Percentiles rank a stretch among this genome's conserved stretches.
Evolutionary conservation across 495 filamentous ascomycete species (phyloP).

Genomic region (Hypoxylon fragiforme): DNA sequence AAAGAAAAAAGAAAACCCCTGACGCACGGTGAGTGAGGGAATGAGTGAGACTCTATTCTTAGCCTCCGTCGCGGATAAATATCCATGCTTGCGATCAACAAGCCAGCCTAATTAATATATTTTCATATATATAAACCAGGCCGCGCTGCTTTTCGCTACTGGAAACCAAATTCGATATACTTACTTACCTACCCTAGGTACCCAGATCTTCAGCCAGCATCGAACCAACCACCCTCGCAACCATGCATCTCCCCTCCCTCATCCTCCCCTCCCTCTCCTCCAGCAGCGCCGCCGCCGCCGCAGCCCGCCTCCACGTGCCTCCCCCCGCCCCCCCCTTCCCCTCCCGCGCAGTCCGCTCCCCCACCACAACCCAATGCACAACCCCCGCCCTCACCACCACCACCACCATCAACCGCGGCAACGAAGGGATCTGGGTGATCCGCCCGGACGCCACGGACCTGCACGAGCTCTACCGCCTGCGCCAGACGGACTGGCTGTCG

Average conservation of each 20-base stretch:
- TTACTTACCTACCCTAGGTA: too few species aligned
- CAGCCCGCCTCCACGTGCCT: conserved; percentile 21
- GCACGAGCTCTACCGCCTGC: conserved; percentile 21
- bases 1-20: too few species aligned
- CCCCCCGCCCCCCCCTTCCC: conserved; percentile 24
- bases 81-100: too few species aligned
- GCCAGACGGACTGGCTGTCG: conserved; percentile 28
- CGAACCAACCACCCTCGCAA: neutral
- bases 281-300: conserved; percentile 16
- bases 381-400: conserved; percentile 21
- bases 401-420: conserved; percentile 27
- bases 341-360: conserved; percentile 17
- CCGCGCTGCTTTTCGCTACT: too few species aligned
- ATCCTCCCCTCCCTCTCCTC: conserved; percentile 13
- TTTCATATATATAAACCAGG: too few species aligned
- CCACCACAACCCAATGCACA: conserved; percentile 24
- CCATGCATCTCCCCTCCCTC: conserved; percentile 14
- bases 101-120: too few species aligned
- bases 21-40: too few species aligned
- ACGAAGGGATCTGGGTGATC: conserved; percentile 30
- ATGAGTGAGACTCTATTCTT: too few species aligned
- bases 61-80: too few species aligned
- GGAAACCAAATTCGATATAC: too few species aligned
- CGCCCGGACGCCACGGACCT: conserved; percentile 14
- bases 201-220: too few species aligned